These are phyloP conservation scores for Phialophora expanda DNA, from an alignment of 2,329 filamentous ascomycete species.

Conservation along the genomic window DNA sequence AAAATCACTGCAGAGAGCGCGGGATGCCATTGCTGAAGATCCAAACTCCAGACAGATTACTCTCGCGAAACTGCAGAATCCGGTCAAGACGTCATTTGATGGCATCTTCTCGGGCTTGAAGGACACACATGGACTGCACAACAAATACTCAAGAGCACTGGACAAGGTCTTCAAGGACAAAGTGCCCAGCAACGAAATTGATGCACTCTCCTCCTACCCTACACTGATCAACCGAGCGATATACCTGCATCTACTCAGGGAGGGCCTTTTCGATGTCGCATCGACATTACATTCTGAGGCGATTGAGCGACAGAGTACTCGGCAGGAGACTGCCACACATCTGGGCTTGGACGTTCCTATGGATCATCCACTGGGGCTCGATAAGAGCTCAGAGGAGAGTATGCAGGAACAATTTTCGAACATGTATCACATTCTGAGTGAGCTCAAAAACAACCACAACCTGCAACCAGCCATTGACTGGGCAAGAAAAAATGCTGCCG, in stretches of 20 bases:
- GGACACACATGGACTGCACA: slow-evolving; percentile 79
- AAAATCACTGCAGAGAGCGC: slow-evolving; percentile 72
- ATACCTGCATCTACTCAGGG: slow-evolving; percentile 92
- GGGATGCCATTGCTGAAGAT: slow-evolving; percentile 75
- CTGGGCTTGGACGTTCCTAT: slow-evolving; percentile 41
- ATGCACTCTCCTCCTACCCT: slow-evolving; percentile 76
- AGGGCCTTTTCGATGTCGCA: slow-evolving; percentile 90
- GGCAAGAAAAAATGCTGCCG: slow-evolving; percentile 72
- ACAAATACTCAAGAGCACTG: slow-evolving; percentile 81
- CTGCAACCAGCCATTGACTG: slow-evolving; percentile 84
- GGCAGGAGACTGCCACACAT: slow-evolving; percentile 43
- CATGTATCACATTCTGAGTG: slow-evolving; percentile 88
- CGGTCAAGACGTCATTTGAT: slow-evolving; percentile 80
- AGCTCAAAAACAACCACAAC: slow-evolving; percentile 73
- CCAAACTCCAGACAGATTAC: slow-evolving; percentile 73
- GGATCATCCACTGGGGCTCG: slow-evolving; percentile 37
- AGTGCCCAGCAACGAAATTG: slow-evolving; percentile 76
- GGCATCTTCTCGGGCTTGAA: slow-evolving; percentile 80
- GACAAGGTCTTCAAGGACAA: slow-evolving; percentile 77
- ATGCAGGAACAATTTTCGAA: slow-evolving; percentile 75
- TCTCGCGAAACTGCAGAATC: slow-evolving; percentile 83
- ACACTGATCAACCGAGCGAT: slow-evolving; percentile 88
- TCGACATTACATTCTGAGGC: slow-evolving; percentile 79
- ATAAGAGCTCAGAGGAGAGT: slow-evolving; percentile 48
- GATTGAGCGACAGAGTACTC: slow-evolving; percentile 38